phyloP scores from a whole-genome alignment of 345 rosid species.

The Xanthoceras sorbifolium region DNA sequence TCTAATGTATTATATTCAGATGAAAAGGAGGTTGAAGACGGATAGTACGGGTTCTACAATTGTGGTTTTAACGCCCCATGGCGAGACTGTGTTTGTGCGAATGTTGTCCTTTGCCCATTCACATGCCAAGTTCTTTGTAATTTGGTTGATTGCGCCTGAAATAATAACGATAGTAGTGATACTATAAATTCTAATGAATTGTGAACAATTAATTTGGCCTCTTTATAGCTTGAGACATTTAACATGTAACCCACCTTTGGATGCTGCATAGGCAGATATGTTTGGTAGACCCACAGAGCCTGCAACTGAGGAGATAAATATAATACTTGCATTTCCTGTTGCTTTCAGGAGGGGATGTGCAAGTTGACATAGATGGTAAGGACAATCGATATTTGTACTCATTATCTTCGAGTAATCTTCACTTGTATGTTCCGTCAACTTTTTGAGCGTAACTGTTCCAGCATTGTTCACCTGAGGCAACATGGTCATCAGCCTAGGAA shows the following conservation, averaged over 20 bases:
- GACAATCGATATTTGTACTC: conserved; percentile 54
- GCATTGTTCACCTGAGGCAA: conserved; percentile 43
- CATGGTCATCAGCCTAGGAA: background rate
- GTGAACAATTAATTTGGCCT: background rate
- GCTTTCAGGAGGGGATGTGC: conserved; percentile 55
- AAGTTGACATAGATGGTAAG: conserved; percentile 58
- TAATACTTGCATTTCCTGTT: conserved; percentile 52
- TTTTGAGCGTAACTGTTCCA: conserved; percentile 7
- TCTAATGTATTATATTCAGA: background rate
- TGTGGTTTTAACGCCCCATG: conserved; percentile 32
- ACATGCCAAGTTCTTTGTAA: conserved; percentile 39
- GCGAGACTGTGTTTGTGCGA: conserved; percentile 39
- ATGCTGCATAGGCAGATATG: conserved; percentile 34
- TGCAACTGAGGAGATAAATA: conserved; percentile 52
- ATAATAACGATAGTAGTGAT: background rate
- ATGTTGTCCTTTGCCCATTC: conserved; percentile 48
- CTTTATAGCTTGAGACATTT: background rate
- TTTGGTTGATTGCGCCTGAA: conserved; percentile 40
- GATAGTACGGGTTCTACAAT: conserved; percentile 23
- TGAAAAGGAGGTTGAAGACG: background rate
- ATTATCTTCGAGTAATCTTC: conserved; percentile 46
- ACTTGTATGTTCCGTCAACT: conserved; percentile 9
- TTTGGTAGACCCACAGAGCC: conserved; percentile 25
- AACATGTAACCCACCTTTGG: conserved; percentile 35
- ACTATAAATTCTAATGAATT: background rate